These are phyloP conservation scores for Sphaerostilbella broomeana DNA, from an alignment of 2,329 filamentous ascomycete genomes.

Conservation along the genomic window DNA sequence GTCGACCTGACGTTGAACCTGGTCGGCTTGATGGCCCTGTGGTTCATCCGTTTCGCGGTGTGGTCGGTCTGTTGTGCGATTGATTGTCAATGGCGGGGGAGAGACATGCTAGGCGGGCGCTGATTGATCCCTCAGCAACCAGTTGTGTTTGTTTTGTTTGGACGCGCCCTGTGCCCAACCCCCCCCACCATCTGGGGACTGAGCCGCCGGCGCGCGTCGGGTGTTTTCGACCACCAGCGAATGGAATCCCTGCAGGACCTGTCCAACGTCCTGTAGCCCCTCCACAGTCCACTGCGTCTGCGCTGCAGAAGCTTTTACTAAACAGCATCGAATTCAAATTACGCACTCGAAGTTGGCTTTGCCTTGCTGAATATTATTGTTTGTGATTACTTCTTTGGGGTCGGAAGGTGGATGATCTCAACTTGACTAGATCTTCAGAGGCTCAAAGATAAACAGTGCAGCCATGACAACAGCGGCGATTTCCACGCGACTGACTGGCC, in stretches of 20 bases:
- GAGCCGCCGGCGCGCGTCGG: background rate
- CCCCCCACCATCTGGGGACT: constrained; percentile 7
- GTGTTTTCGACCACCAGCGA: constrained; percentile 10
- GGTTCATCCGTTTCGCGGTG: background rate
- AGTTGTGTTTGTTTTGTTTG: constrained; percentile 18
- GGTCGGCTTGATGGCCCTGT: constrained; percentile 2
- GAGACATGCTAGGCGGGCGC: constrained; percentile 9
- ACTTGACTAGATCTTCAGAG: no score
- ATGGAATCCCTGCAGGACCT: constrained; percentile 6
- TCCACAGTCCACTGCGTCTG: constrained; percentile 3
- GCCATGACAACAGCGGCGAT: constrained; percentile 6
- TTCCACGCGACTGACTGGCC: constrained; percentile 20
- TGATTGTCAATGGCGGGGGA: constrained; percentile 11
- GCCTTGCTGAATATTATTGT: background rate
- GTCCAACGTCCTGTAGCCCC: constrained; percentile 5
- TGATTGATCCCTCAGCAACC: constrained; percentile 20
- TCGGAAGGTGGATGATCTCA: background rate
- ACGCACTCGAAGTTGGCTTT: no score
- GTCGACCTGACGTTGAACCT: background rate
- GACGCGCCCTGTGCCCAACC: constrained; percentile 9
- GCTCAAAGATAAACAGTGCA: no score
- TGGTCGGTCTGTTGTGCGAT: constrained; percentile 1
- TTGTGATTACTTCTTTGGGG: background rate
- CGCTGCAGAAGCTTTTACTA: constrained; percentile 5
- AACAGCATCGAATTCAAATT: constrained; percentile 3